Evolutionary conservation across 257 asterid genomes (phyloP).

Genomic region (Solanum virginianum): DNA sequence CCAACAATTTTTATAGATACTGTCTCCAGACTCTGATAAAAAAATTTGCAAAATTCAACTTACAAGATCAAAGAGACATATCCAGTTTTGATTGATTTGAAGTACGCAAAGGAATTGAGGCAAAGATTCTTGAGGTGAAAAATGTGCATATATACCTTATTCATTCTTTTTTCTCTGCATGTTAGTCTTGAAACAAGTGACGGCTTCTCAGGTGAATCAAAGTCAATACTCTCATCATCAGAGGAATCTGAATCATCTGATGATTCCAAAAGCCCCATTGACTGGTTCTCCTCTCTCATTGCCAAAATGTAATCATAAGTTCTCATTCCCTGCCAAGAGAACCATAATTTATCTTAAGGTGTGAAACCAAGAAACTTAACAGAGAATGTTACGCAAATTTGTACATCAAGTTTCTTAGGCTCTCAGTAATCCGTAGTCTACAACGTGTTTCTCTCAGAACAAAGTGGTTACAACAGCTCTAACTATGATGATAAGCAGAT

Average conservation of each 20-base stretch:
- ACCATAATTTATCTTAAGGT: background rate
- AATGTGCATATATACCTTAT: slow-evolving; percentile 27
- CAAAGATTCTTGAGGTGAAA: background rate
- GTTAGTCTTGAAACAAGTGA: slow-evolving; percentile 28
- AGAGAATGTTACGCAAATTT: background rate
- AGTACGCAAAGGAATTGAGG: background rate
- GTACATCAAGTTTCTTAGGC: background rate
- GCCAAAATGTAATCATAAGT: slow-evolving; percentile 91
- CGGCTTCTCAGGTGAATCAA: slow-evolving; percentile 49
- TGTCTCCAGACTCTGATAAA: slow-evolving; percentile 43
- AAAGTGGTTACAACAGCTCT: background rate
- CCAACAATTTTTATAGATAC: slow-evolving; percentile 70
- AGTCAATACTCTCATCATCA: slow-evolving; percentile 44
- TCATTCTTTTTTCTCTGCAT: slow-evolving; percentile 32
- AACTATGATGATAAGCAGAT: background rate
- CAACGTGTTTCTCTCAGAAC: background rate
- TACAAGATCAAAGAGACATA: background rate
- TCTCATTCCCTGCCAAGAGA: slow-evolving; percentile 76
- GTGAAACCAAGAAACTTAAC: background rate
- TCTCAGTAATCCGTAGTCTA: background rate
- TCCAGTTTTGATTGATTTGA: background rate
- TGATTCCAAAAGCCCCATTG: slow-evolving; percentile 47
- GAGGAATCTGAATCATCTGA: slow-evolving; percentile 72
- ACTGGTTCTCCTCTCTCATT: slow-evolving; percentile 71
- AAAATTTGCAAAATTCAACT: background rate